Percentiles rank a stretch among this genome's conserved stretches.
These are phyloP conservation scores for Piedraia hortae DNA, from an alignment of 2,329 filamentous ascomycete species.

Conservation along the genomic window DNA sequence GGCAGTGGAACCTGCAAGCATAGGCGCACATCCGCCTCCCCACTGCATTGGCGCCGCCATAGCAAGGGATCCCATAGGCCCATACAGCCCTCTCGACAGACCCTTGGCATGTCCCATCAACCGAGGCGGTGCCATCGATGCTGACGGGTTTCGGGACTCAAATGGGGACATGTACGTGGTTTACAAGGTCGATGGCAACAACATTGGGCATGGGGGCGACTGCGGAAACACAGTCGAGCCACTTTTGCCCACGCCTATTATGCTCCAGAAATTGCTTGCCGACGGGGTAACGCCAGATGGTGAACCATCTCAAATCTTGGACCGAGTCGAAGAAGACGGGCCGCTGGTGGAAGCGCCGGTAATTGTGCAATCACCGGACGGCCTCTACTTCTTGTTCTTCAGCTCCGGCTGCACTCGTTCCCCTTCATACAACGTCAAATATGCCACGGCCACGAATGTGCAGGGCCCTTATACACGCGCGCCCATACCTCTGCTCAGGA, in stretches of 20 bases:
- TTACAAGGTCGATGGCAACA: conserved; percentile 14
- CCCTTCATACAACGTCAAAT: conserved; percentile 11
- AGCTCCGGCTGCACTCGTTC: conserved; percentile 11
- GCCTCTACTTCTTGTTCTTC: conserved; percentile 14
- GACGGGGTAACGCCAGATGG: conserved; percentile 9
- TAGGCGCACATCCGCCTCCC: conserved; percentile 4
- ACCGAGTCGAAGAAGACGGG: conserved; percentile 9
- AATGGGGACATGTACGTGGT: conserved; percentile 9
- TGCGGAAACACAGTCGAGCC: conserved; percentile 10
- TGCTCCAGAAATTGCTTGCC: conserved; percentile 10
- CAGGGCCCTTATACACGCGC: conserved; percentile 11
- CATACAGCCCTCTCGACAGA: conserved; percentile 7
- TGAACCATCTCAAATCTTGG: conserved; percentile 7
- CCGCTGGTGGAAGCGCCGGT: conserved; percentile 13
- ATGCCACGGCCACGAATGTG: conserved; percentile 9
- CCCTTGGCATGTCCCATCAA: conserved; percentile 8
- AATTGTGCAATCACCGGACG: conserved; percentile 7
- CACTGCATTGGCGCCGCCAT: conserved; percentile 13
- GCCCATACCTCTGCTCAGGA: conserved; percentile 6
- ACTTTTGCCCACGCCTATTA: conserved; percentile 9
- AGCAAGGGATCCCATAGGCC: conserved; percentile 8
- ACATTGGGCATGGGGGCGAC: conserved; percentile 9
- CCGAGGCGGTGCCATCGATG: conserved; percentile 12
- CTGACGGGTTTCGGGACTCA: conserved; percentile 8
- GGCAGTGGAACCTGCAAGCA: conserved; percentile 1